Base-by-base conservation (phyloP, 106 monocot genomes). In the Acanthochlamys bracteata region DNA sequence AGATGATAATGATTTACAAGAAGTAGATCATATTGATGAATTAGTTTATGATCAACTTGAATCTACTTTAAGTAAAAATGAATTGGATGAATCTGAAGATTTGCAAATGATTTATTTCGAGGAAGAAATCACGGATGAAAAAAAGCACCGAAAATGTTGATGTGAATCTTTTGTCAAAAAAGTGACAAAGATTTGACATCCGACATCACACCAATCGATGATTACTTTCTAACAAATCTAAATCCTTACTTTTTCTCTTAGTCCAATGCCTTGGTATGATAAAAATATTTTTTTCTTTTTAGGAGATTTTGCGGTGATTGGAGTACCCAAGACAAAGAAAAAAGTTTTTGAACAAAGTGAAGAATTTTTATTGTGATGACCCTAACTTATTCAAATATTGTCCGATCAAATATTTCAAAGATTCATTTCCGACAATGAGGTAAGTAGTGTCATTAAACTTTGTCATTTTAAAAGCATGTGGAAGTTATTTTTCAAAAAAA, bases 81-180 rank as follows among this genome's bases (percentile, higher is more conserved):
- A n/a, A n/a, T n/a, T n/a, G n/a, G n/a, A n/a, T n/a, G n/a, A n/a
- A n/a, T n/a, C n/a, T n/a, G n/a, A n/a, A n/a, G n/a, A n/a, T n/a
- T n/a, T n/a, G n/a, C n/a, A n/a, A n/a, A n/a, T n/a, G n/a, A n/a
- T n/a, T n/a, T n/a, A n/a, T n/a, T n/a, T n/a, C n/a, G n/a, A n/a
- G n/a, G n/a, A n/a, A n/a, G n/a, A n/a, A 14, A 61, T 61, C 41
- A 7, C 6, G 3, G 61, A 61, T 61, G n/a, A 61, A 61, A 16
- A 61, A 61, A 61, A 40, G 40, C 10, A 4, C 10, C 1, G 20
- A 61, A 61, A 61, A 61, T 41, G 15, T 39, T 39, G n/a, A n/a
- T 1, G 61, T 16, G 6, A 40, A 61, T 41, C 61, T 41, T 41
- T 41, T 61, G 7, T 61, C 61, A 41, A 0, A 17, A n/a, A n/a